Base-by-base conservation (phyloP, 2,329 filamentous ascomycete genomes). In the Exophiala sideris region DNA sequence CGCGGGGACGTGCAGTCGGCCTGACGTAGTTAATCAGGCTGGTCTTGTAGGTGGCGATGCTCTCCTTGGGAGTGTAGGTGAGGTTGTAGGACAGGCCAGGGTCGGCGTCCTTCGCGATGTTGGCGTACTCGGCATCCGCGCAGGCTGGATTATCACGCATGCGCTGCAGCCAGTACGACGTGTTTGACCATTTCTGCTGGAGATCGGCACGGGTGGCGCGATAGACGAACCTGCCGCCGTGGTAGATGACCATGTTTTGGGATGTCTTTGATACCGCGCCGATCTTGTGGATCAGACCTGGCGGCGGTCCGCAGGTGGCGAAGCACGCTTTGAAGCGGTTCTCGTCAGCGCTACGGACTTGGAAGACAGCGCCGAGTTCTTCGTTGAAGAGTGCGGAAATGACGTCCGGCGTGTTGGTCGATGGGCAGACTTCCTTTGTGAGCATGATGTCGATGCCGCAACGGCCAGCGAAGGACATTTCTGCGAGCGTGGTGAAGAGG, bases 401-500 rank as follows among this genome's bases (percentile, higher is more conserved):
- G 14, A 95, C 72, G 65, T 84, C 78, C 42, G 82, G 75, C 8
- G 80, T 79, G 40, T 85, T 78, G 20, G 82, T 83, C 56, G 82
- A 83, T 24, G 81, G 74, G 59, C 71, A 76, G 42, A 77, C 74
- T 50, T 81, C 82, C 67, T 96, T 91, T 8, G 24, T 29, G 53
- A 96, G 77, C 78, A 89, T 87, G 56, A 97, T 78, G 63, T 95
- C 88, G 29, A 90, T 81, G 57, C 92, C 94, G 66, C 89, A 95
- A 52, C 91, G 87, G 24, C 94, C 94, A 32, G 94, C 92, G 69
- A 97, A 97, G 84, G 95, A 95, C 94, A 97, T 97, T 73, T 99
- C 94, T 2, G 86, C 89, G 33, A 97, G 75, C 5, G 92, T 91
- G 1, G 92, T 94, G 68, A 97, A 83, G 8, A 97, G 77, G 66